Percentiles rank a stretch among this genome's conserved stretches.
phyloP scores from a whole-genome alignment of 768 basidiomycete species.

The Mycena leptocephala region DNA sequence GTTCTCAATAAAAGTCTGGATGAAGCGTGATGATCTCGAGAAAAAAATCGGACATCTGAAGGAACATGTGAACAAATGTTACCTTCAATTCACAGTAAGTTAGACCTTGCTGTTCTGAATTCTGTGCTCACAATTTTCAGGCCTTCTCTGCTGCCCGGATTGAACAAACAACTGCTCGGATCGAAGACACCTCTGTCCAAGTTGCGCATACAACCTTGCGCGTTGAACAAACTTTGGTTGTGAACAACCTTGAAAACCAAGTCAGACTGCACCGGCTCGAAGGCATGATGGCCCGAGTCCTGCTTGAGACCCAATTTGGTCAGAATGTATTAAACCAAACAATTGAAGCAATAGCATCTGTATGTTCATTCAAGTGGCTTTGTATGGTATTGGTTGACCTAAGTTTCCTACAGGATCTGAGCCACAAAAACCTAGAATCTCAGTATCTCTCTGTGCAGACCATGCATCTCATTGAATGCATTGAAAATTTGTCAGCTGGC shows the following conservation, averaged over 20 bases:
- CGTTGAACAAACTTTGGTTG: too few species aligned
- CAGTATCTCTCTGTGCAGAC: conserved; percentile 23
- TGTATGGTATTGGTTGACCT: too few species aligned
- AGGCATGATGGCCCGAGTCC: too few species aligned
- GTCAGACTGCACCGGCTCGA: too few species aligned
- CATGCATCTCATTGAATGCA: neutral
- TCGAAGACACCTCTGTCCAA: neutral
- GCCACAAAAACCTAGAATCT: conserved; percentile 3
- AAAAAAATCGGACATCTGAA: conserved; percentile 5
- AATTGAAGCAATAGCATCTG: conserved; percentile 8
- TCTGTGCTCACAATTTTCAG: neutral
- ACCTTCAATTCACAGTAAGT: conserved; percentile 18
- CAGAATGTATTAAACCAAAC: too few species aligned
- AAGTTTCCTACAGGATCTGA: conserved; percentile 8
- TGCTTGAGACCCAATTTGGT: too few species aligned
- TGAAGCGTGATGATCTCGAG: conserved; percentile 30
- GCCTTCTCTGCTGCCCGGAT: conserved; percentile 27
- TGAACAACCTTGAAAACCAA: too few species aligned
- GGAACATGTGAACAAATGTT: conserved; percentile 28
- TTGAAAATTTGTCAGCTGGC: neutral
- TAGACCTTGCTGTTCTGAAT: too few species aligned
- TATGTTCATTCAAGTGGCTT: neutral
- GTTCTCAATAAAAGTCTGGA: conserved; percentile 12
- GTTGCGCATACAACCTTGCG: too few species aligned
- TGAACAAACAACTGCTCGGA: conserved; percentile 4